These are phyloP conservation scores for Fusarium buxicola DNA, from an alignment of 2,329 filamentous ascomycete genomes.

Conservation along the genomic window DNA sequence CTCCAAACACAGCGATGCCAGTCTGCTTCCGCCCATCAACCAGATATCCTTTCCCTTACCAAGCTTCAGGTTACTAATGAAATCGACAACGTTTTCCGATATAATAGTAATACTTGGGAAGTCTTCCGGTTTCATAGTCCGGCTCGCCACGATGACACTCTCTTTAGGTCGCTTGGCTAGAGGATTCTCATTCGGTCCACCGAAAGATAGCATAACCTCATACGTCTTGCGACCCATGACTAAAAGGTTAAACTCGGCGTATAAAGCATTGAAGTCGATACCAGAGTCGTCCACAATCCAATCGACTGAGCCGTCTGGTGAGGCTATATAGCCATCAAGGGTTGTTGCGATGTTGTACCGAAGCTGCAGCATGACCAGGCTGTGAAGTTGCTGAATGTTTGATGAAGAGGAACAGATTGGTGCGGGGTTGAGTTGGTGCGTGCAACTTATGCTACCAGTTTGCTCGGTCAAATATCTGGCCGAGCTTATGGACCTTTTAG, in stretches of 20 bases:
- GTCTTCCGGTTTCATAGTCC: constrained; percentile 27
- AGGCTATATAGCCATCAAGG: constrained; percentile 53
- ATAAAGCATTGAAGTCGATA: constrained; percentile 50
- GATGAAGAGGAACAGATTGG: neutral
- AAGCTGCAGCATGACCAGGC: constrained; percentile 34
- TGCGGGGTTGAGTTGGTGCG: neutral
- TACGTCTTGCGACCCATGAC: constrained; percentile 54
- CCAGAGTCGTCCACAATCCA: constrained; percentile 49
- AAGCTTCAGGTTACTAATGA: constrained; percentile 39
- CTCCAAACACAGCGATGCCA: constrained; percentile 46
- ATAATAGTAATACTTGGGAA: constrained; percentile 45
- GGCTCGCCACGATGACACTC: constrained; percentile 48
- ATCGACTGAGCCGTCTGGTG: constrained; percentile 42
- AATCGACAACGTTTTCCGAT: constrained; percentile 23
- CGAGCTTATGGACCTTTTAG: constrained; percentile 1
- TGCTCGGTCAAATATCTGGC: neutral
- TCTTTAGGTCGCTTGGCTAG: constrained; percentile 33
- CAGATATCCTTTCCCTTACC: constrained; percentile 47
- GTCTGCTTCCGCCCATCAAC: constrained; percentile 51
- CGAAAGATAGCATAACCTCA: constrained; percentile 42
- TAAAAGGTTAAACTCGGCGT: constrained; percentile 48
- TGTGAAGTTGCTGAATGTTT: neutral
- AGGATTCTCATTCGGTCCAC: constrained; percentile 31
- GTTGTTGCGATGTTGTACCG: constrained; percentile 51
- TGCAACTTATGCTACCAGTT: neutral